Base-by-base conservation (phyloP, 176 grass and related monocot species). In the Oryza punctata region DNA sequence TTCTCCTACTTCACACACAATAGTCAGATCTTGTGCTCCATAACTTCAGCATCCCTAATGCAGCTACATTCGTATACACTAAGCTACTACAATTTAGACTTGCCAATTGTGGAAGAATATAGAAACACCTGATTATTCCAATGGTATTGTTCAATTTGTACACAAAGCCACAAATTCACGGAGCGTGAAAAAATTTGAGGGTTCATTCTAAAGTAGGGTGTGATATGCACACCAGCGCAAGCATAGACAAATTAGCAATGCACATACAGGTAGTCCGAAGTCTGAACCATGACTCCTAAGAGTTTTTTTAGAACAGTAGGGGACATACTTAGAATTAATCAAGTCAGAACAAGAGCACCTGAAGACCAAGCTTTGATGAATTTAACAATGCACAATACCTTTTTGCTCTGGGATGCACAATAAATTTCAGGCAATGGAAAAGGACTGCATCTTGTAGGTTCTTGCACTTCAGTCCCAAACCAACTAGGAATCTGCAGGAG, bases 381-480 rank as follows among this genome's bases (percentile, higher is more conserved):
- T 65, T 37, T n/a, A 57, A 45, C 24, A 11, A 67, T 37, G 21
- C 45, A 23, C 25, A 41, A 23, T 82, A 99, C 96, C 96, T 96
- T 99, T 79, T 90, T 96, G 67, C 68, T 92, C 84, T 96, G 96
- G 52, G 84, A 91, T 81, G 81, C 54, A 38, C 59, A 64, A 84
- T 99, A 99, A 89, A 75, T 86, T 92, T 99, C 93, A 87, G 96
- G 96, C 74, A 99, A 85, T 75, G 74, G 79, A 87, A 99, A 99
- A 59, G 91, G 93, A 77, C 92, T 94, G 75, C 77, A 81, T 43
- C 87, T 87, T 67, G 81, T 94, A 59, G 85, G 65, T 28, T 92
- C 80, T 89, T 80, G 84, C 50, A 78, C 85, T 87, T 94, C 89
- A 72, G 68, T 61, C 25, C 76, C 90, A 87, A 92, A 90, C 89